Evolutionary conservation across 2,329 filamentous ascomycete genomes (phyloP).

Genomic region (Cladorrhinum sp.): DNA sequence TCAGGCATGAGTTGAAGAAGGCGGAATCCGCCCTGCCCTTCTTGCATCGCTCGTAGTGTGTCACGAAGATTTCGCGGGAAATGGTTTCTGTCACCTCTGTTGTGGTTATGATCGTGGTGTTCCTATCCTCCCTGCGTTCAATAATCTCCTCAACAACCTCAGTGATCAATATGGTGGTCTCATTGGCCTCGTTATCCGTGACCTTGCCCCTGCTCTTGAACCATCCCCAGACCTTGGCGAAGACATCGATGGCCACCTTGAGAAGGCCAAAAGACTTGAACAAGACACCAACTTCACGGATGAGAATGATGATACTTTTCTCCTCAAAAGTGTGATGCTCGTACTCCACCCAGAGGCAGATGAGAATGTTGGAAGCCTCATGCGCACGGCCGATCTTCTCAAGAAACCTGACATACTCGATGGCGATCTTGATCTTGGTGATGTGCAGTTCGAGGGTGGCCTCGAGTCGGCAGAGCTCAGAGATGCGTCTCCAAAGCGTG

Average conservation of each 20-base stretch:
- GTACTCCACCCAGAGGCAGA: slow-evolving; percentile 41
- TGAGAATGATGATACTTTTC: slow-evolving; percentile 34
- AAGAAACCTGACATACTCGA: slow-evolving; percentile 38
- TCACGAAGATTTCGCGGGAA: slow-evolving; percentile 36
- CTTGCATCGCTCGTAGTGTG: slow-evolving; percentile 35
- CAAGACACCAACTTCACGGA: slow-evolving; percentile 35
- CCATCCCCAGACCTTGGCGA: slow-evolving; percentile 39
- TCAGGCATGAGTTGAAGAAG: slow-evolving; percentile 37
- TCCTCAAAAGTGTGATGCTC: slow-evolving; percentile 35
- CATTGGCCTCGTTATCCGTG: slow-evolving; percentile 33
- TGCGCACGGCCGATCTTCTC: slow-evolving; percentile 31
- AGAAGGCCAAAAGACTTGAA: slow-evolving; percentile 36
- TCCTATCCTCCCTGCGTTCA: slow-evolving; percentile 34
- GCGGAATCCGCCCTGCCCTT: slow-evolving; percentile 32
- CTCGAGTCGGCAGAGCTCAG: slow-evolving; percentile 31
- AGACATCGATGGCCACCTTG: slow-evolving; percentile 34
- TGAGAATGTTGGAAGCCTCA: slow-evolving; percentile 39
- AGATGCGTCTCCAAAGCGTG: slow-evolving; percentile 39
- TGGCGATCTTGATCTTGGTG: slow-evolving; percentile 37
- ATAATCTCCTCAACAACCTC: slow-evolving; percentile 40
- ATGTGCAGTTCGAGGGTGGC: slow-evolving; percentile 35
- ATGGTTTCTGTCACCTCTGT: slow-evolving; percentile 36
- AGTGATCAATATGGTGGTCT: slow-evolving; percentile 37
- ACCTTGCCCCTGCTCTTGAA: slow-evolving; percentile 35
- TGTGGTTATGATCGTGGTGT: slow-evolving; percentile 34